Evolutionary conservation across 148 eudicot genomes (phyloP).

Genomic region (Suaeda aralocaspica): DNA sequence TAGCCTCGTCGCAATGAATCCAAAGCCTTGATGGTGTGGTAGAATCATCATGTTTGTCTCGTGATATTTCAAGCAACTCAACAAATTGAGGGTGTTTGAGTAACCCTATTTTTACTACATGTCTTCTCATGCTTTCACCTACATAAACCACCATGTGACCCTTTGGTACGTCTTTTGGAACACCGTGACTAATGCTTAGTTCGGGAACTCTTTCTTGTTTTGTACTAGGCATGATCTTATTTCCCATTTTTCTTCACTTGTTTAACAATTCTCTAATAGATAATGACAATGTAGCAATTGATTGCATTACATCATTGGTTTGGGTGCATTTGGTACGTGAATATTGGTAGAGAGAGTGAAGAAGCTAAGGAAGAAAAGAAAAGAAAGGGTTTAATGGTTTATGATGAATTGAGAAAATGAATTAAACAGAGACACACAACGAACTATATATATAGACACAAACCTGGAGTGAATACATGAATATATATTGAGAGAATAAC

Average conservation of each 20-base stretch:
- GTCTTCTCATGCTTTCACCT: conserved; percentile 53
- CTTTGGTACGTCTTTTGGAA: conserved; percentile 75
- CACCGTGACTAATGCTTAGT: not conserved
- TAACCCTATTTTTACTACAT: conserved; percentile 50
- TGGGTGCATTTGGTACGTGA: too few relatives aligned
- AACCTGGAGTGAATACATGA: too few relatives aligned
- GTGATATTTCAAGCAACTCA: conserved; percentile 60
- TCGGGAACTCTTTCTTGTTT: not conserved
- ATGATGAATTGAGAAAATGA: too few relatives aligned
- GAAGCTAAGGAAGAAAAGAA: too few relatives aligned
- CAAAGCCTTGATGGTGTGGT: conserved; percentile 51
- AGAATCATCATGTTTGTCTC: conserved; percentile 48
- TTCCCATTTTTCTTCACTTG: conserved; percentile 40
- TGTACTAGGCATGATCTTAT: too few relatives aligned
- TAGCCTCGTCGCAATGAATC: conserved; percentile 68
- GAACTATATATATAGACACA: too few relatives aligned
- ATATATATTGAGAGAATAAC: too few relatives aligned
- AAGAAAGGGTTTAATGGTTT: too few relatives aligned
- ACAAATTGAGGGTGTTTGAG: conserved; percentile 59
- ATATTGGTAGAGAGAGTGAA: too few relatives aligned
- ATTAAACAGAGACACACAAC: too few relatives aligned
- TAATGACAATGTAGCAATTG: too few relatives aligned
- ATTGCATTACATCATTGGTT: too few relatives aligned
- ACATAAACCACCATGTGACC: conserved; percentile 82
- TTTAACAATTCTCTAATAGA: conserved; percentile 35